Percentiles rank a stretch among this genome's conserved stretches.
These are phyloP conservation scores for Ailanthus altissimus DNA, from an alignment of 345 rosid genomes.

Conservation along the genomic window DNA sequence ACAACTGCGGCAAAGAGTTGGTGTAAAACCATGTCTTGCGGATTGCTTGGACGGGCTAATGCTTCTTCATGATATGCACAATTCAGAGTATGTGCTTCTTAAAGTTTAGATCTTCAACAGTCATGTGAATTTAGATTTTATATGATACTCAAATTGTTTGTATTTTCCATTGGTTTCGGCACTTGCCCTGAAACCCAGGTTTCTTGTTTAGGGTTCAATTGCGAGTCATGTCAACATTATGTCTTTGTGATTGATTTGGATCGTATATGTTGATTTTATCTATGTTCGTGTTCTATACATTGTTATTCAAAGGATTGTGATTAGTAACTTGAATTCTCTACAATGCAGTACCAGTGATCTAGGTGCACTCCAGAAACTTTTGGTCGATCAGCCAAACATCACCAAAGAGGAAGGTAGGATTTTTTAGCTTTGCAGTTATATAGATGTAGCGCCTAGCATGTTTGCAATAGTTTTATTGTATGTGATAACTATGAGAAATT, in stretches of 20 bases:
- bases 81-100: conserved; percentile 55
- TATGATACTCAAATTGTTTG: neutral
- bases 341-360: conserved; percentile 61
- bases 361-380: conserved; percentile 56
- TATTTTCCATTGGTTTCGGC: conserved; percentile 47
- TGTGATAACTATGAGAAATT: neutral
- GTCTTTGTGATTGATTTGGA: neutral
- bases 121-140: neutral
- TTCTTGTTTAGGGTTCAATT: neutral
- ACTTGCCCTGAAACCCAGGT: conserved; percentile 68
- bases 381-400: conserved; percentile 86
- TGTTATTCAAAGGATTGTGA: conserved; percentile 4
- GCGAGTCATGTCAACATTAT: neutral
- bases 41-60: conserved; percentile 78
- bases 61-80: conserved; percentile 67
- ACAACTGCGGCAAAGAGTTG: conserved; percentile 57
- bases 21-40: conserved; percentile 63
- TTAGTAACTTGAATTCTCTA: conserved; percentile 8
- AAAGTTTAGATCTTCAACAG: neutral
- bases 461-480: neutral
- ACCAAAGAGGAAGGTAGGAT: conserved; percentile 67
- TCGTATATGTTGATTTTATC: neutral
- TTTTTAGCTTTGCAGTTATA: neutral
- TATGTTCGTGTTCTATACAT: conserved; percentile 8
- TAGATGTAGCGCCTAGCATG: neutral